Evolutionary conservation across 805 yeast genomes (phyloP).

Genomic region (Hanseniaspora taiwanica): DNA sequence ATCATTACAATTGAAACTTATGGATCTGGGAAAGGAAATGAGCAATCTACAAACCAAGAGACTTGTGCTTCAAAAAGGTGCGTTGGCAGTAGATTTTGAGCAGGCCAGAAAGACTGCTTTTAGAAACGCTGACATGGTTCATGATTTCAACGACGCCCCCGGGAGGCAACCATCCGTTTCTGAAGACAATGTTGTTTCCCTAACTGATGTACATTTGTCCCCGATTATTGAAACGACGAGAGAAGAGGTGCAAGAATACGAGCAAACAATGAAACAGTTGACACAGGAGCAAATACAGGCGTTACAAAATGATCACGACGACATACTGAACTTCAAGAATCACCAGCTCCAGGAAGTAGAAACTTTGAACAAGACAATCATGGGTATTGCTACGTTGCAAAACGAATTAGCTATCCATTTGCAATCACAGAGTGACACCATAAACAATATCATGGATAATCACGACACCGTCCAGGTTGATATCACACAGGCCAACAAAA

Average conservation of each 20-base stretch:
- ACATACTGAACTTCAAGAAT: conserved; percentile 39
- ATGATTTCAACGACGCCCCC: neutral
- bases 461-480: conserved; percentile 57
- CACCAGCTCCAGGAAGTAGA: conserved; percentile 48
- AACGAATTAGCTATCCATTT: conserved; percentile 63
- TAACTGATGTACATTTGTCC: conserved; percentile 18
- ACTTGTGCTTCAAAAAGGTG: conserved; percentile 28
- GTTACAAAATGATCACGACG: conserved; percentile 46
- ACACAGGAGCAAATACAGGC: conserved; percentile 45
- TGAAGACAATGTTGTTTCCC: conserved; percentile 12
- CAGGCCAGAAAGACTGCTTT: neutral
- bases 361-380: conserved; percentile 44
- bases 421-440: conserved; percentile 57
- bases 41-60: conserved; percentile 38
- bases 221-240: conserved; percentile 14
- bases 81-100: conserved; percentile 20
- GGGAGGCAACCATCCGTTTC: conserved; percentile 11
- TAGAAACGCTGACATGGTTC: too few relatives aligned
- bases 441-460: conserved; percentile 46
- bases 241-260: conserved; percentile 24
- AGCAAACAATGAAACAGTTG: conserved; percentile 22
- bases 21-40: conserved; percentile 31
- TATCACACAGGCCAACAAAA: conserved; percentile 56
- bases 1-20: conserved; percentile 33
- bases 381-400: conserved; percentile 66